phyloP scores from a whole-genome alignment of 2,329 filamentous ascomycete species.

The Trichophyton mentagrophytes region DNA sequence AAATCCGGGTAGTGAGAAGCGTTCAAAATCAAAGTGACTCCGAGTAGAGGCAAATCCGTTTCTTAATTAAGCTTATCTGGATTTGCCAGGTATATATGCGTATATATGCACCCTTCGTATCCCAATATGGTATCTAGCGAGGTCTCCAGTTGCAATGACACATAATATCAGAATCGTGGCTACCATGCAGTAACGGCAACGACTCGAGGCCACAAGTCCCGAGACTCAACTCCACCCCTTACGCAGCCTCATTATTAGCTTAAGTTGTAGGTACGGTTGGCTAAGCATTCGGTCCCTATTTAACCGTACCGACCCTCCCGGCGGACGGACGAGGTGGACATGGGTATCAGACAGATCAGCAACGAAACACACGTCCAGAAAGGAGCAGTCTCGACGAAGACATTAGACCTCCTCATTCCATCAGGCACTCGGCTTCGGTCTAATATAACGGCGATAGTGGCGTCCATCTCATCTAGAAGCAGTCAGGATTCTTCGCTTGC shows the following conservation, averaged over 20 bases:
- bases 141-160: background rate
- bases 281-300: background rate
- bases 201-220: background rate
- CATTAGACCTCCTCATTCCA: background rate
- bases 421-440: background rate
- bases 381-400: background rate
- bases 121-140: background rate
- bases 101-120: background rate
- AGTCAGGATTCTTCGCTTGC: background rate
- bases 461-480: background rate
- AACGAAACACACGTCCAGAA: background rate
- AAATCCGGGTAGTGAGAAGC: background rate
- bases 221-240: background rate
- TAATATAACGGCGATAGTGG: background rate
- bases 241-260: background rate
- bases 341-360: background rate
- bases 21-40: background rate
- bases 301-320: conserved; percentile 1
- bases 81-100: background rate
- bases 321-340: background rate
- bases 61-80: background rate
- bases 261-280: background rate
- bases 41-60: background rate
- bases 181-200: background rate
- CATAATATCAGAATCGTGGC: background rate